Conservation (phyloP, 805 yeast species). For the Zygosaccharomyces gambellarensis region DNA sequence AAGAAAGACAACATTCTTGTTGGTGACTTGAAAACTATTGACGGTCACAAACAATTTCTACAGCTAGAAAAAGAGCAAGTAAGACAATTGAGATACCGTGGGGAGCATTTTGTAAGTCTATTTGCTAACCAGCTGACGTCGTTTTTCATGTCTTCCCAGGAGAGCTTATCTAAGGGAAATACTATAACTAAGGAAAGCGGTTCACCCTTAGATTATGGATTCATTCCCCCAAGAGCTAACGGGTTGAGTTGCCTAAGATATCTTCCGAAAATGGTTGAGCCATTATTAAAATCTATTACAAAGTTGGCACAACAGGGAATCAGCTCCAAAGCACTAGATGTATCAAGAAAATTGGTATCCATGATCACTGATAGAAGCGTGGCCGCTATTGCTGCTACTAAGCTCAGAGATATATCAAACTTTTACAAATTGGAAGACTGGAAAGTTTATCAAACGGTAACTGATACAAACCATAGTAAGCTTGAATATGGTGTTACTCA, state of each 20-base stretch:
- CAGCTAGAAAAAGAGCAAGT: constrained; percentile 42
- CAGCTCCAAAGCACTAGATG: constrained; percentile 37
- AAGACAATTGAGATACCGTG: constrained; percentile 37
- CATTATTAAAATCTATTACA: constrained; percentile 39
- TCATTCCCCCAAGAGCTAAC: constrained; percentile 61
- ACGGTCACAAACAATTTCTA: constrained; percentile 37
- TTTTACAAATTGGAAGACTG: constrained; percentile 40
- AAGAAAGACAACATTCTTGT: constrained; percentile 34
- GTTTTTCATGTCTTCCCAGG: constrained; percentile 36
- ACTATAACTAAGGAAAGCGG: constrained; percentile 26
- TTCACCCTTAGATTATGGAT: constrained; percentile 41
- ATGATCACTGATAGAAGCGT: constrained; percentile 42
- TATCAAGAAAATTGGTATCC: constrained; percentile 36
- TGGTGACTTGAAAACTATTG: constrained; percentile 27
- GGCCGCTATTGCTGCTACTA: constrained; percentile 45
- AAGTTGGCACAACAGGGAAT: constrained; percentile 43
- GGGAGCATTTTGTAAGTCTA: constrained; percentile 38
- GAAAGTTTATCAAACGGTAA: constrained; percentile 30
- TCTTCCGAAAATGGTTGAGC: constrained; percentile 43
- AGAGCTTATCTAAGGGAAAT: constrained; percentile 7
- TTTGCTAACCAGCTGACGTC: constrained; percentile 30
- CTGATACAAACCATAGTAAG: constrained; percentile 7
- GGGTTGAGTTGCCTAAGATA: constrained; percentile 55
- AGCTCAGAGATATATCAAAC: constrained; percentile 46
- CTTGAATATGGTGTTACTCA: constrained; percentile 36